Percentiles rank a stretch among this genome's conserved stretches.
These are phyloP conservation scores for Debaryomycetaceae sp. DNA, from an alignment of 1,139 yeast species.

Conservation along the genomic window DNA sequence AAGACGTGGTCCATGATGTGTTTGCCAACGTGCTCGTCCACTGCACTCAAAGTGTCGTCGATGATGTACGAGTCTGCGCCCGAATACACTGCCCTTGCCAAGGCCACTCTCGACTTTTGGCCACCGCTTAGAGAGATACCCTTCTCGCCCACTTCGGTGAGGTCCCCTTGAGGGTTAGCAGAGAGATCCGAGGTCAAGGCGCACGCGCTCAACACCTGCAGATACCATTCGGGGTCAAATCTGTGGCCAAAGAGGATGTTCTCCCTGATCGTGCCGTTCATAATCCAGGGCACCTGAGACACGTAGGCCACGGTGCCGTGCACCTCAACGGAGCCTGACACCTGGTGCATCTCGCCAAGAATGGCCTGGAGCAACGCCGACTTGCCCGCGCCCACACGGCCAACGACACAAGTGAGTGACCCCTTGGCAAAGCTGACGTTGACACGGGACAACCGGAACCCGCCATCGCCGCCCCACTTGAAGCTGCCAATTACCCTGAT, in stretches of 20 bases:
- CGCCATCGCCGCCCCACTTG: conserved; percentile 19
- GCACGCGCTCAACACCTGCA: conserved; percentile 70
- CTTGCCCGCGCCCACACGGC: conserved; percentile 26
- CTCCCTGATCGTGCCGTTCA: conserved; percentile 79
- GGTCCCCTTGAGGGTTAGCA: conserved; percentile 71
- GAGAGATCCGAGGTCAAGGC: conserved; percentile 66
- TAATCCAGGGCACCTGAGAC: conserved; percentile 54
- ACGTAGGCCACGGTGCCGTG: conserved; percentile 71
- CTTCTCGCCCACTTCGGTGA: conserved; percentile 82
- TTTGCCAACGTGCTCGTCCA: conserved; percentile 80
- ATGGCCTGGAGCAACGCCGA: conserved; percentile 23
- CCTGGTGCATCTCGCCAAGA: conserved; percentile 22
- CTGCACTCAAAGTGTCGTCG: conserved; percentile 86
- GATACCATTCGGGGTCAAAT: conserved; percentile 66
- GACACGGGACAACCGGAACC: conserved; percentile 16
- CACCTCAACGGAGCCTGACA: conserved; percentile 14
- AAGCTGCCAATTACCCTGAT: conserved; percentile 18
- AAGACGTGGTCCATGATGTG: conserved; percentile 29
- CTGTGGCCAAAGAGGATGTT: conserved; percentile 76
- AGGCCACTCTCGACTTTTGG: conserved; percentile 77
- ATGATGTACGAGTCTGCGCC: conserved; percentile 77
- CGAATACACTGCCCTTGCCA: conserved; percentile 85
- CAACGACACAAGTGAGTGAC: conserved; percentile 18
- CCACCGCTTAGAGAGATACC: conserved; percentile 89
- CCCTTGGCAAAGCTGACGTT: conserved; percentile 20